Evolutionary conservation across 2,329 filamentous ascomycete species (phyloP), one percentile per base, ranked within the genome.

Genomic region (Sclerotinia trifoliorum): DNA sequence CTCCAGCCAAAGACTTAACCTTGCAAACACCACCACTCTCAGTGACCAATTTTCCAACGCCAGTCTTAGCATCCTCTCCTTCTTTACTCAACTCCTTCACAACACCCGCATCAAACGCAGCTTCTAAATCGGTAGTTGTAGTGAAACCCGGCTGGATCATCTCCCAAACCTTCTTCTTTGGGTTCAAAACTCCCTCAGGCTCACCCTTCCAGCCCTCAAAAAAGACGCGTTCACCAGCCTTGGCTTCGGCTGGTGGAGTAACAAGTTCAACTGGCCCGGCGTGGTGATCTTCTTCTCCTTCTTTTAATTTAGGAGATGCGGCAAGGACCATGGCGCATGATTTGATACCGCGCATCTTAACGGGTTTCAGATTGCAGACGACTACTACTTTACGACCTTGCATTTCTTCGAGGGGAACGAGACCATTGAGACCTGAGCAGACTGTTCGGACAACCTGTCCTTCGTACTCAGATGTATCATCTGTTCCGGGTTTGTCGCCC

Each of bases 81-180:
- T 89, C 86, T 79, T 90, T 90, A 76, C 90, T 88, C 69, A 94
- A 82, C 80, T 90, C 88, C 80, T 92, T 90, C 48, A 97, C 92
- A 57, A 83, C 88, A 56, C 81, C 85, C 3, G 91, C 91, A 76
- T 98, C 91, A 78, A 98, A 99, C 0, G 86, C 93, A 48, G 97
- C 94, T 80, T 94, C 91, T 64, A 94, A 83, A 58, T 80, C 81
- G 10, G 90, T 90, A 1, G 90, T 96, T 10, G 94, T 99, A 42
- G 92, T 96, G 82, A 98, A 98, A 0, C 94, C 95, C 1, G 94
- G 93, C 84, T 98, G 94, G 81, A 97, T 92, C 13, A 86, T 92
- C 85, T 99, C 95, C 94, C 94, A 98, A 70, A 98, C 84, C 89
- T 98, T 98, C 89, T 98, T 99, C 90, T 99, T 99, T 69, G 95